Percentiles rank a stretch among this genome's conserved stretches.
These are phyloP conservation scores for Mortierella hygrophila DNA, from an alignment of 192 early-diverging fungal species.

Conservation along the genomic window DNA sequence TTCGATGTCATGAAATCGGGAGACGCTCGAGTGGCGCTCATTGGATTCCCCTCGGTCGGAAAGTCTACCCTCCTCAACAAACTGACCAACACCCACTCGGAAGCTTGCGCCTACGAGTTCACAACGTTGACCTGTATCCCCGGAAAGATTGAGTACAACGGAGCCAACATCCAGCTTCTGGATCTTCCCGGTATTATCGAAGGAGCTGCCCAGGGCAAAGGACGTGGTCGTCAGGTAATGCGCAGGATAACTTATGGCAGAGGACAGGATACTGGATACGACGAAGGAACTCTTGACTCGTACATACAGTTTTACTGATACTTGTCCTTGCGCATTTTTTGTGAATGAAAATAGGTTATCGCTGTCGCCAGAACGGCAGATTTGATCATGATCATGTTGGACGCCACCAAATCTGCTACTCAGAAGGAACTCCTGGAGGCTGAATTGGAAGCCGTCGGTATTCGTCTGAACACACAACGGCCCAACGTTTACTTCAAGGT, in stretches of 20 bases:
- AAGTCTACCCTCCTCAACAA: slow-evolving; percentile 97
- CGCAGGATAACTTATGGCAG: background rate
- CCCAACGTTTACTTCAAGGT: slow-evolving; percentile 98
- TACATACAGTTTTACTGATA: background rate
- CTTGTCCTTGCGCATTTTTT: background rate
- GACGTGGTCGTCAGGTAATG: slow-evolving; percentile 93
- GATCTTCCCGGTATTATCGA: slow-evolving; percentile 99
- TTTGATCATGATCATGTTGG: slow-evolving; percentile 97
- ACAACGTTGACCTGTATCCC: slow-evolving; percentile 97
- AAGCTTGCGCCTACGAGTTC: slow-evolving; percentile 92
- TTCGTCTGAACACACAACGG: slow-evolving; percentile 86
- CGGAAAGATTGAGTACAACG: slow-evolving; percentile 95
- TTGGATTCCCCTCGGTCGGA: slow-evolving; percentile 99
- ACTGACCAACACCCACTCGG: slow-evolving; percentile 92
- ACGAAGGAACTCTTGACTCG: background rate
- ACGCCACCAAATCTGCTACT: slow-evolving; percentile 90
- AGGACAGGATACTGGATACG: background rate
- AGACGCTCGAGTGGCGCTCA: slow-evolving; percentile 94
- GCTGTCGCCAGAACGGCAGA: slow-evolving; percentile 97
- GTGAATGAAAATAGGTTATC: slow-evolving; percentile 61
- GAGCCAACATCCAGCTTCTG: slow-evolving; percentile 95
- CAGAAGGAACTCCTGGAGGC: slow-evolving; percentile 88
- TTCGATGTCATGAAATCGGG: slow-evolving; percentile 99
- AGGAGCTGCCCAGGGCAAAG: slow-evolving; percentile 97
- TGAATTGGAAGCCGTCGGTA: slow-evolving; percentile 97